These are phyloP conservation scores for Knufia fluminis DNA, from an alignment of 2,329 filamentous ascomycete species.

Conservation along the genomic window DNA sequence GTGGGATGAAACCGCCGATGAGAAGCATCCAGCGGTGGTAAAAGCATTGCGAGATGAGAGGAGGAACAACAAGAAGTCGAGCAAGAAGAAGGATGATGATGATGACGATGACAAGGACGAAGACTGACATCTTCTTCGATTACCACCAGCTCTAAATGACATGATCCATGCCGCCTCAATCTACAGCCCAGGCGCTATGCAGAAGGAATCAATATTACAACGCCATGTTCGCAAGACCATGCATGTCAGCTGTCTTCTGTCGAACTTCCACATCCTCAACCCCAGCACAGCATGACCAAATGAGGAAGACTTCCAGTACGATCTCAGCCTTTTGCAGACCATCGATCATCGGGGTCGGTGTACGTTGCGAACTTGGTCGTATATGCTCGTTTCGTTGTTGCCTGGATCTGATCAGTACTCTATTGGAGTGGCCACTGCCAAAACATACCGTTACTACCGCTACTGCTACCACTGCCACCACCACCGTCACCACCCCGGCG, in stretches of 20 bases:
- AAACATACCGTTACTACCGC: constrained; percentile 14
- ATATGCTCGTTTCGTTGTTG: constrained; percentile 27
- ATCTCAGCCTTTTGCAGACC: neutral
- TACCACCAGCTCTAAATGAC: neutral
- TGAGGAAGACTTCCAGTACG: neutral
- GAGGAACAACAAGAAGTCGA: constrained; percentile 30
- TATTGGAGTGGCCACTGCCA: neutral
- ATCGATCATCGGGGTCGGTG: constrained; percentile 3
- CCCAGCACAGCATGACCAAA: neutral
- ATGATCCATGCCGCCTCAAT: neutral
- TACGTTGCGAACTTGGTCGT: constrained; percentile 35
- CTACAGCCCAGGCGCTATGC: neutral
- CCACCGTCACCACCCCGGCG: constrained; percentile 29
- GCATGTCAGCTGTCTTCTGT: neutral
- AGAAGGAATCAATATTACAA: neutral
- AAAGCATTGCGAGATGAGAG: constrained; percentile 45
- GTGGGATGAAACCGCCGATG: constrained; percentile 70
- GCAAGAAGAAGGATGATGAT: constrained; percentile 27
- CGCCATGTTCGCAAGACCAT: neutral
- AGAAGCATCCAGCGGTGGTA: constrained; percentile 53
- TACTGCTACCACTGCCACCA: constrained; percentile 9
- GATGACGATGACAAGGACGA: constrained; percentile 28
- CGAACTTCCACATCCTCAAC: neutral
- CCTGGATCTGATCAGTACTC: constrained; percentile 18
- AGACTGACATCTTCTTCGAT: constrained; percentile 11